Evolutionary conservation across 441 rosid species (phyloP).

Genomic region (Kokia cookei): DNA sequence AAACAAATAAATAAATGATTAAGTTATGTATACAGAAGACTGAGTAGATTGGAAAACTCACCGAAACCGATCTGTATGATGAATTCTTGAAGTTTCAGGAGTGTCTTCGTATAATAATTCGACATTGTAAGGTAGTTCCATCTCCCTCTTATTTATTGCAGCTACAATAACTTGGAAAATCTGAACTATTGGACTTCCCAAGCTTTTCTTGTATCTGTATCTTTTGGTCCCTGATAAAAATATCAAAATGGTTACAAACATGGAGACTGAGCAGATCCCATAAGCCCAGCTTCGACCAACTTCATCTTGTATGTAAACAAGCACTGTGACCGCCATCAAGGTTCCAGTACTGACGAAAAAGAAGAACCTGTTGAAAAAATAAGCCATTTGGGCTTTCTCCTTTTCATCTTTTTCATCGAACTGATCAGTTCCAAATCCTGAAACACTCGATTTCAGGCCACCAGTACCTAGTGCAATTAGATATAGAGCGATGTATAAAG

Average conservation of each 20-base stretch:
- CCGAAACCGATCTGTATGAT: constrained; percentile 32
- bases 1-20: not conserved
- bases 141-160: constrained; percentile 30
- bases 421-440: constrained; percentile 48
- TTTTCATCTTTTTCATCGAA: constrained; percentile 34
- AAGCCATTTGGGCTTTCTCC: constrained; percentile 39
- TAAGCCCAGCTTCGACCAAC: constrained; percentile 42
- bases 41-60: not conserved
- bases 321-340: constrained; percentile 38
- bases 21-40: not conserved
- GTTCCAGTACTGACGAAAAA: constrained; percentile 38
- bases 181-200: constrained; percentile 39
- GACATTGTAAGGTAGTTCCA: constrained; percentile 21
- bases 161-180: constrained; percentile 35
- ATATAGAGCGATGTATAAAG: constrained; percentile 34
- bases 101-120: constrained; percentile 26
- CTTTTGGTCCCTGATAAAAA: constrained; percentile 30
- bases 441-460: constrained; percentile 45
- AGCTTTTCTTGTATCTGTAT: constrained; percentile 38
- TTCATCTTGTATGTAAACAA: constrained; percentile 41
- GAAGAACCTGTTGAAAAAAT: constrained; percentile 46
- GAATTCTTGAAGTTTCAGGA: constrained; percentile 23
- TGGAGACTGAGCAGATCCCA: constrained; percentile 35
- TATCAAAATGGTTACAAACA: constrained; percentile 25
- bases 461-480: constrained; percentile 41